Conservation (phyloP, 257 asterid species). For the Solanum bukasovii region DNA sequence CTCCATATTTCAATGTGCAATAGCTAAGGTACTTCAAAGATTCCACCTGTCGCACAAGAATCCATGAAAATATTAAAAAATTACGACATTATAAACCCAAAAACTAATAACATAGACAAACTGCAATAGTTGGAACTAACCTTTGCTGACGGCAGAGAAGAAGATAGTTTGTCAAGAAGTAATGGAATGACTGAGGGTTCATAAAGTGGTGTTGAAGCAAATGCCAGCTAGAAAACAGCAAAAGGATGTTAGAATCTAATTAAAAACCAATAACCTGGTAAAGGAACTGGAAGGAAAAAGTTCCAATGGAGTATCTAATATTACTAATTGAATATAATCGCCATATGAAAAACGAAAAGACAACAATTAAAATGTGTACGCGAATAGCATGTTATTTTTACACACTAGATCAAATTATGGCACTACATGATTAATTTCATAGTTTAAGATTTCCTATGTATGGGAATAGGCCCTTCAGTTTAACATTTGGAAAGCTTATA, state of each 20-base stretch:
- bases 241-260: constrained; percentile 14
- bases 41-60: constrained; percentile 51
- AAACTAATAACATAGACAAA: constrained; percentile 3
- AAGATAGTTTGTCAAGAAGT: constrained; percentile 82
- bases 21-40: constrained; percentile 71
- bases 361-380: neutral
- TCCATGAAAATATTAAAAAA: constrained; percentile 6
- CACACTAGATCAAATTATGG: neutral
- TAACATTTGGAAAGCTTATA: neutral
- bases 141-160: constrained; percentile 82
- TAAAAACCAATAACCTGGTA: neutral
- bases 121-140: constrained; percentile 26
- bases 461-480: neutral
- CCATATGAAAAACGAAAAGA: neutral
- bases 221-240: constrained; percentile 65
- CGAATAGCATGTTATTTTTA: neutral
- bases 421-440: neutral
- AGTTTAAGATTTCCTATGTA: neutral
- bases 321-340: neutral
- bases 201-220: constrained; percentile 74
- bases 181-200: constrained; percentile 74
- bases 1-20: constrained; percentile 62
- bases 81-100: neutral
- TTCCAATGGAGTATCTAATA: neutral
- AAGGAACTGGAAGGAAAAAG: neutral